phyloP scores from a whole-genome alignment of 345 rosid genomes.

The Acer negundo region DNA sequence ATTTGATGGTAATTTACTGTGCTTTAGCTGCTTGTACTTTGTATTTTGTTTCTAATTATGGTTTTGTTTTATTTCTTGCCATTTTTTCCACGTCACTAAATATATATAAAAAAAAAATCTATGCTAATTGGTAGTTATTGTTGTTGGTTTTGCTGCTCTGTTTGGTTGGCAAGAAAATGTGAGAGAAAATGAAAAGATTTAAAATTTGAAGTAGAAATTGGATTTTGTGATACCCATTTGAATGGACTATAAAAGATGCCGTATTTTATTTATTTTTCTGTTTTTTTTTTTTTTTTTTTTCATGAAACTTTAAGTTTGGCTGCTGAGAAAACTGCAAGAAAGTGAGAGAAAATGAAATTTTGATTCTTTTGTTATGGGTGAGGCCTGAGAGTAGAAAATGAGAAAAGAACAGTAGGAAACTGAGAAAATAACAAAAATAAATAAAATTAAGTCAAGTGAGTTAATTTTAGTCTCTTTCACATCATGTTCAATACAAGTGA shows the following conservation, averaged over 20 bases:
- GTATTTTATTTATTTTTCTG: not conserved
- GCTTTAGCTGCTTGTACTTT: not conserved
- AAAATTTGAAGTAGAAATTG: not conserved
- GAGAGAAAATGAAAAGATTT: not conserved
- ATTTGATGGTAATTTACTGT: constrained; percentile 37
- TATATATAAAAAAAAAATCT: not conserved
- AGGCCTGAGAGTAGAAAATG: not conserved
- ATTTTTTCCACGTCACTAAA: constrained; percentile 9
- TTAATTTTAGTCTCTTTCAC: not conserved
- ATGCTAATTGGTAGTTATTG: not conserved
- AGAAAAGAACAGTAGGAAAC: not conserved
- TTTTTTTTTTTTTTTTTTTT: not conserved
- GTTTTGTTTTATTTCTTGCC: not conserved
- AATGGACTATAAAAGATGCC: not conserved
- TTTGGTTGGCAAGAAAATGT: not conserved
- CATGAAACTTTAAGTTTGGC: not conserved
- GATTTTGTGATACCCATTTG: not conserved
- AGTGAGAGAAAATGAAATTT: not conserved
- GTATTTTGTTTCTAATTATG: not conserved
- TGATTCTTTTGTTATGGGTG: no score
- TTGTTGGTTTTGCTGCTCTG: not conserved
- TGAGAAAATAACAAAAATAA: not conserved
- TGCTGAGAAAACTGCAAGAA: constrained; percentile 3
- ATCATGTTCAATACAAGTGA: not conserved
- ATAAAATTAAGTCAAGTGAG: not conserved